phyloP scores from a whole-genome alignment of 2,329 filamentous ascomycete species.

The Pestalotiopsis sp. region DNA sequence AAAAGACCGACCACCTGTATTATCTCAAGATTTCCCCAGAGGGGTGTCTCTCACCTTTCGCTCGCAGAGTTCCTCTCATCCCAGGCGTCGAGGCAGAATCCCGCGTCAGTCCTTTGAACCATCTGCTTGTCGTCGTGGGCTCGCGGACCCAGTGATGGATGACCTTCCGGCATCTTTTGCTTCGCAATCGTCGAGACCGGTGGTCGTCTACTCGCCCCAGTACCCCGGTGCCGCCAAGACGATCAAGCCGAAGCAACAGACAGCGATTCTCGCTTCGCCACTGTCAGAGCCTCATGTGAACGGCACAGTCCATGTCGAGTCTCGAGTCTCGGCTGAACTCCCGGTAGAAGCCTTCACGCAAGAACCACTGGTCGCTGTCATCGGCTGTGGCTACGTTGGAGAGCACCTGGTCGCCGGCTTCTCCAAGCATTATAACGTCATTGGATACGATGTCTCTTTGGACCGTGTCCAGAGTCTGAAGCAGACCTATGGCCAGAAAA shows the following conservation, averaged over 20 bases:
- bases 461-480: slow-evolving; percentile 38
- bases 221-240: not conserved
- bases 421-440: slow-evolving; percentile 39
- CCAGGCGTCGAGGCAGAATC: no score
- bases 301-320: not conserved
- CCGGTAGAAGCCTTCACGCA: slow-evolving; percentile 16
- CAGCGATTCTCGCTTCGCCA: not conserved
- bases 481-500: slow-evolving; percentile 13
- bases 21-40: no score
- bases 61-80: no score
- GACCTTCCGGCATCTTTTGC: no score
- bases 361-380: slow-evolving; percentile 45
- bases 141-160: no score
- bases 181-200: no score
- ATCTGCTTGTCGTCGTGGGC: no score
- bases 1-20: no score
- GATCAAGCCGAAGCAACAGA: not conserved
- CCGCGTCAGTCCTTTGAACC: no score
- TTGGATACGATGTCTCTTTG: slow-evolving; percentile 52
- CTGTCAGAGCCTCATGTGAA: not conserved
- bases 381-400: slow-evolving; percentile 57
- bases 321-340: not conserved
- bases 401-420: slow-evolving; percentile 50
- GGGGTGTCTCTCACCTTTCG: no score
- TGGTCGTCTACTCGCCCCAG: no score